Evolutionary conservation across 352 stramenopile species (phyloP), one percentile per base, ranked within the genome.

Genomic region (Pythium grandisporangium): DNA sequence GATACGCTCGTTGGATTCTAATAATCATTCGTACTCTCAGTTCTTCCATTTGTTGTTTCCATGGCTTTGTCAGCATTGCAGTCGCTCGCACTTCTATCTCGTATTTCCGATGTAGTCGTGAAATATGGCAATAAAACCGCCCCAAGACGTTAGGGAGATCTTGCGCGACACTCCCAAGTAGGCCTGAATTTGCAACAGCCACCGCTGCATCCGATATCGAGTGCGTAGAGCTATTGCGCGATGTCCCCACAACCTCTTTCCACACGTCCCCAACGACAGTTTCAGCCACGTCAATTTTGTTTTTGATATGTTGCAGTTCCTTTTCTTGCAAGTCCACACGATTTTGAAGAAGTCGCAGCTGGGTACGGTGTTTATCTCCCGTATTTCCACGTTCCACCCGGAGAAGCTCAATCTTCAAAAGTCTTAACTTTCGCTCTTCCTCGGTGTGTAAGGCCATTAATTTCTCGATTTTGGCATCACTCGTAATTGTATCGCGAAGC

Each of bases 41-140:
- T 13, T 80, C 73, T 20, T 88, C 63, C 55, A 88, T 68, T 42
- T 92, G 75, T 46, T 79, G 50, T 36, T 82, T 62, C 78, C 78
- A 92, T 0, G 72, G 62, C 13, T 70, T 69, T 19, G 68, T 48
- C 10, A 87, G 39, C 21, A 80, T 36, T 13, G 49, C 53, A 1
- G 70, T 71, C 0, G 77, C 63, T 33, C 84, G 78, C 16, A 78
- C 46, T 38, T 76, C 68, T 23, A 86, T 64, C 17, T 73, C 57
- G 30, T 84, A 55, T 29, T 69, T 77, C 20, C 55, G 58, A 33
- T 88, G 60, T 4, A 82, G 43, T 13, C 64, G 59, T n/a, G 56
- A 55, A 10, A 87, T 62, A 29, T 73, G 58, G 4, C 51, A 60
- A 32, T 77, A 59, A 30, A 88, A 86, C 3, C 77, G 69, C 23